A percentile compares a stretch with the other conserved stretches of the same genome.
These are phyloP conservation scores for Hortiboletus campestris DNA, from an alignment of 768 basidiomycete genomes.

Conservation along the genomic window DNA sequence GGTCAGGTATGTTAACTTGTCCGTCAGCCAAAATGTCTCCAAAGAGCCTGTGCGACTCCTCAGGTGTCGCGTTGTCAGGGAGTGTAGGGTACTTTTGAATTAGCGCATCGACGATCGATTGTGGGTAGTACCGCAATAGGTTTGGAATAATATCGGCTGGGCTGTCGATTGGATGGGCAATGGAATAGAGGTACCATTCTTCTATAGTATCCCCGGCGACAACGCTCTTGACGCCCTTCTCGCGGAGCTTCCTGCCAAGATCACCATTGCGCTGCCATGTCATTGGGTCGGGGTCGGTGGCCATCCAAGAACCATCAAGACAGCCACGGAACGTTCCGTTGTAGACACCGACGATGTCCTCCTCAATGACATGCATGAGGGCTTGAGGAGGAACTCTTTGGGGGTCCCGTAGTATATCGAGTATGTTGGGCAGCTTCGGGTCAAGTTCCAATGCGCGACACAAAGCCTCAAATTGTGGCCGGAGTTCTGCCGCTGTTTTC, in stretches of 20 bases:
- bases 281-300: slow-evolving; percentile 54
- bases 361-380: slow-evolving; percentile 60
- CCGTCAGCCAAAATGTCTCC: slow-evolving; percentile 60
- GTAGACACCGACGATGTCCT: slow-evolving; percentile 47
- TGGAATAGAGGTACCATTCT: slow-evolving; percentile 76
- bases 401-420: slow-evolving; percentile 50
- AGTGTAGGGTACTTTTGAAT: slow-evolving; percentile 44
- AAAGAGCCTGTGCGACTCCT: slow-evolving; percentile 47
- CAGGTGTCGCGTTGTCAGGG: slow-evolving; percentile 38
- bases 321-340: slow-evolving; percentile 69
- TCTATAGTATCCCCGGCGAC: slow-evolving; percentile 65
- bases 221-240: slow-evolving; percentile 60
- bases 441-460: slow-evolving; percentile 56
- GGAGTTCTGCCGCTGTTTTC: slow-evolving; percentile 55
- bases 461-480: slow-evolving; percentile 61
- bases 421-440: slow-evolving; percentile 45
- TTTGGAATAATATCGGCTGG: slow-evolving; percentile 54
- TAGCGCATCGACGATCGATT: slow-evolving; percentile 45
- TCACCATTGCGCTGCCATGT: slow-evolving; percentile 65
- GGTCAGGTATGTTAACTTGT: slow-evolving; percentile 67
- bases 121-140: slow-evolving; percentile 59
- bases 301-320: slow-evolving; percentile 57
- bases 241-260: slow-evolving; percentile 50
- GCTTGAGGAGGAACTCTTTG: slow-evolving; percentile 42
- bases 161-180: slow-evolving; percentile 56